Base-by-base conservation (phyloP, 2,329 filamentous ascomycete genomes). In the Knoxdaviesia capensis region DNA sequence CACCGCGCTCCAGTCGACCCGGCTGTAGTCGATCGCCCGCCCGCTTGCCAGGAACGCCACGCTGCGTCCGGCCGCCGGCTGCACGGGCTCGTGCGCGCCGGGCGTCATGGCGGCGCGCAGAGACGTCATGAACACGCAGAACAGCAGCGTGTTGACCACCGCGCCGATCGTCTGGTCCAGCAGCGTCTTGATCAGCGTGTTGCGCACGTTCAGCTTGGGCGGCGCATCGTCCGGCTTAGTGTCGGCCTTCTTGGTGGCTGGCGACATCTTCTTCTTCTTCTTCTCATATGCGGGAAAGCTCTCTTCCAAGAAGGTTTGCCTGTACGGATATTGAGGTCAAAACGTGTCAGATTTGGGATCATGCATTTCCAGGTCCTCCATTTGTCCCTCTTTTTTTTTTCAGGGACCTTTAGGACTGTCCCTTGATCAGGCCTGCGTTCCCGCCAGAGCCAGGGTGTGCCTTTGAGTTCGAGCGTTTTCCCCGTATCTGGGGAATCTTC, bases 231-330 rank as follows among this genome's bases (percentile, higher is more conserved):
- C 45, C 37, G 54, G 53, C 44, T 61, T 56, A 37, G 52, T 45
- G 47, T 58, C 56, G 34, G 58, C 53, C 10, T 56, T 58, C 48
- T 66, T 63, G 40, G 66, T 60, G 46, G 65, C 55, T 28, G 11
- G 11, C 5, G 36, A 6, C 35, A 11, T 10, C 42, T 52, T 54
- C 36, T 54, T 52, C n/a, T 55, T 54, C 7, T 51, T 50, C 3
- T 59, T 44, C 29, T 44, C 50, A 41, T 72, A 69, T 1, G 79
- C 77, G 0, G 86, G 86, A 53, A 85, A 92, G 4, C 65, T 59
- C 5, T 69, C 62, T 59, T 94, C 86, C 41, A 94, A 68, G 53
- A 71, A 82, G 36, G 74, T 69, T 65, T 93, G 86, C 71, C 71
- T 75, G 49, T 1, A 32, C n/a, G 20, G n/a, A 40, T 48, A 36